A percentile compares a stretch with the other conserved stretches of the same genome.
Evolutionary conservation across 2,329 filamentous ascomycete species (phyloP).

Genomic region (Dendryphion nanum): DNA sequence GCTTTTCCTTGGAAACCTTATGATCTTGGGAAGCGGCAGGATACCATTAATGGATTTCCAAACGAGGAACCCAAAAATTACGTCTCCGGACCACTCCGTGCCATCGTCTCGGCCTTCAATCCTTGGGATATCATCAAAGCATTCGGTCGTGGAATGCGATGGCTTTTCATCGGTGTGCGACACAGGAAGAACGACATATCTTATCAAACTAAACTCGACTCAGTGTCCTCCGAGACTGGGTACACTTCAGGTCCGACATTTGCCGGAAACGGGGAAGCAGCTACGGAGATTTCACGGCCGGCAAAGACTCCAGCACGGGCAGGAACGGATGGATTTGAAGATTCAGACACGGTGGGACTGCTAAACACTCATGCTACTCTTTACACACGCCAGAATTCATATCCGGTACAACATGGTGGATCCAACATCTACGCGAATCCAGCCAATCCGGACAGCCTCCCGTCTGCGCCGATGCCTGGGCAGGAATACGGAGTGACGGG

Average conservation of each 20-base stretch:
- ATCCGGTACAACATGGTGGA: constrained; percentile 10
- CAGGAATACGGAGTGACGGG: constrained; percentile 23
- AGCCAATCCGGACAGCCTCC: constrained; percentile 19
- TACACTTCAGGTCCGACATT: constrained; percentile 22
- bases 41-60: constrained; percentile 19
- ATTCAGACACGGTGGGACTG: constrained; percentile 23
- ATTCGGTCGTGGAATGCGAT: constrained; percentile 72
- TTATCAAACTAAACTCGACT: constrained; percentile 38
- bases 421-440: constrained; percentile 9
- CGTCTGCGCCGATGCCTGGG: constrained; percentile 19
- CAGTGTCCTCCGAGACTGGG: constrained; percentile 12
- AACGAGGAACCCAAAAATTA: constrained; percentile 41
- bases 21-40: constrained; percentile 29
- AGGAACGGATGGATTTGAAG: constrained; percentile 20
- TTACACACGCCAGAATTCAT: constrained; percentile 14
- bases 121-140: constrained; percentile 82
- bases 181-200: constrained; percentile 48
- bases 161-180: constrained; percentile 74
- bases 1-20: constrained; percentile 80
- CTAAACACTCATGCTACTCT: constrained; percentile 25
- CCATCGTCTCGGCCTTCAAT: constrained; percentile 71
- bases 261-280: constrained; percentile 20
- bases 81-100: constrained; percentile 62
- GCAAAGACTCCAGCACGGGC: constrained; percentile 5
- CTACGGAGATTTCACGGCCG: constrained; percentile 9